Evolutionary conservation across 345 rosid genomes (phyloP), one percentile per base, ranked within the genome.

Genomic region (Camelina neglecta): DNA sequence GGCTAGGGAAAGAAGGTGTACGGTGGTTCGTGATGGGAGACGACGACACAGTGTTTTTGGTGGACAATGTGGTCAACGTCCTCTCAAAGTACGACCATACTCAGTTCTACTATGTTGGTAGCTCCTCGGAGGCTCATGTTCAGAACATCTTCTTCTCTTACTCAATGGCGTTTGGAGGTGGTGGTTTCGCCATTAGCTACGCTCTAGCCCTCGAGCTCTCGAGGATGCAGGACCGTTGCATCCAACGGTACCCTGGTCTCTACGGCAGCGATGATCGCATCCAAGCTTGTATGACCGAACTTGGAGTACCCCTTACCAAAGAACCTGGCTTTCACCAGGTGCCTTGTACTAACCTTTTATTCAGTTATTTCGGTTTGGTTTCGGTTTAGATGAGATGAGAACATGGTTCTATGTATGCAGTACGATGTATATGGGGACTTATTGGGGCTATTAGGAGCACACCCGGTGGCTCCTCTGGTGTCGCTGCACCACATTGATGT

Each of bases 11-110:
- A 79, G 65, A 86, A 80, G 91, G 88, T 8, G 86, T 90, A 11
- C 72, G 93, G 64, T 90, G 93, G 98, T 90, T 89, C 29, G 93
- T 90, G 39, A 90, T 93, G 95, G 96, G 92, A 5, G 96, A 93
- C 15, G 96, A 93, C 11, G 98, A 93, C 35, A 90, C 96, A 0
- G 85, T 90, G 10, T 93, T 90, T 35, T 29, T 90, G 11, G 88
- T 81, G 26, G 93, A 90, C 10, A 89, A 90, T 73, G 88, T 89
- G 70, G 90, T 84, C 2, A 84, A 88, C 8, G 84, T 86, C 1
- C 81, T 89, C 0, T 81, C 88, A 0, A 89, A 89, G 54, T 89
- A 90, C 39, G 90, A 89, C 49, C 95, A 88, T 26, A 83, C 77
- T 15, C 90, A 86, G 81, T 83, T 79, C 36, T 90, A 90, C 65